Evolutionary conservation across 768 basidiomycete genomes (phyloP).

Genomic region (Piloderma croceum): DNA sequence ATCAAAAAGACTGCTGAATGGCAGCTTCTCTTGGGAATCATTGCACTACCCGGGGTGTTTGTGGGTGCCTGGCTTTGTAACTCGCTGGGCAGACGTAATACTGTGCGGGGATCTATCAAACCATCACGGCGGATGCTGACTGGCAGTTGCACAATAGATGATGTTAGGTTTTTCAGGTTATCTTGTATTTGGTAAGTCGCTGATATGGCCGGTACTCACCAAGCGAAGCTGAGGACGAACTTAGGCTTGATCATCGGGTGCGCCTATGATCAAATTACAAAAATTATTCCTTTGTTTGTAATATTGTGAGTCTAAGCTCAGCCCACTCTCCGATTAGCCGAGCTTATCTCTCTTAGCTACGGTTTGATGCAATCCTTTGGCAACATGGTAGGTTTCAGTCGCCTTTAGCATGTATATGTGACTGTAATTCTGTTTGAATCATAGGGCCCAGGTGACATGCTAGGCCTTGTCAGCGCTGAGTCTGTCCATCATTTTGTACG

Average conservation of each 20-base stretch:
- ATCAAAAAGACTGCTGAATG: constrained; percentile 62
- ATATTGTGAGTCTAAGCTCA: constrained; percentile 44
- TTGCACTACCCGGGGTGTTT: constrained; percentile 60
- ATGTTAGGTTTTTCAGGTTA: constrained; percentile 66
- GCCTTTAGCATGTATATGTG: neutral
- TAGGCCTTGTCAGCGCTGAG: constrained; percentile 63
- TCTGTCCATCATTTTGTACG: constrained; percentile 27
- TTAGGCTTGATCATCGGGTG: constrained; percentile 53
- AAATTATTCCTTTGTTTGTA: constrained; percentile 59
- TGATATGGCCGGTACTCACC: constrained; percentile 3
- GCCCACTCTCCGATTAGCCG: neutral
- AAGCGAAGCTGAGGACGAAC: constrained; percentile 4
- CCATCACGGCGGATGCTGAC: constrained; percentile 6
- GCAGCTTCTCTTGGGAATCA: constrained; percentile 58
- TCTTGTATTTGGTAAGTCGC: constrained; percentile 49
- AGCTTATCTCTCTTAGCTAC: constrained; percentile 36
- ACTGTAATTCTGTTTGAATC: constrained; percentile 3
- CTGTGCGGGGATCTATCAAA: constrained; percentile 29
- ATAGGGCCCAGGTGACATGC: constrained; percentile 69
- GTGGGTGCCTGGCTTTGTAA: constrained; percentile 40
- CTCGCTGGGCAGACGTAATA: constrained; percentile 52
- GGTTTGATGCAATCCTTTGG: constrained; percentile 69
- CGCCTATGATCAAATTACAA: constrained; percentile 56
- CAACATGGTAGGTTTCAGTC: constrained; percentile 43
- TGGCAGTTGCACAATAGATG: constrained; percentile 36